Conservation (phyloP, 306 rosid genomes). For the barrel medic (Medicago truncatula) region DNA sequence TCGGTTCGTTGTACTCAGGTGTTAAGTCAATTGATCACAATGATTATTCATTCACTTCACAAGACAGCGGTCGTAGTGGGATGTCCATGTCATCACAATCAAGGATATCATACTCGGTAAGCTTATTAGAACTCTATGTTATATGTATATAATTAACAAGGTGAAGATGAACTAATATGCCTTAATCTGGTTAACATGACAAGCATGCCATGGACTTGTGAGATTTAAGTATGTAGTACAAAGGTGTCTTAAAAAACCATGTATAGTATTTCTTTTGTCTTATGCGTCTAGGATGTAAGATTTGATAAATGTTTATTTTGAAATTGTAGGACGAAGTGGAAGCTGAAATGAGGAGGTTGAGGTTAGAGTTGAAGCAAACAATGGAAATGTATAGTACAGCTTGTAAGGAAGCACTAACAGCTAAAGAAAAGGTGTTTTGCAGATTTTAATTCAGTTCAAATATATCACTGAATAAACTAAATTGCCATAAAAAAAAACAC, state of each 20-base stretch:
- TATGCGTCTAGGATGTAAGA: neutral
- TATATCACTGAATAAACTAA: neutral
- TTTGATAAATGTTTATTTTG: conserved; percentile 26
- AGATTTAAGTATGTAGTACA: neutral
- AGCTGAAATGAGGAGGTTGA: conserved; percentile 86
- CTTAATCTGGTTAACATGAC: too few relatives aligned
- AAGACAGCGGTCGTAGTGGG: conserved; percentile 48
- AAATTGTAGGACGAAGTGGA: conserved; percentile 74
- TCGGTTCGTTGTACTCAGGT: conserved; percentile 52
- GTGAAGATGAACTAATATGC: neutral
- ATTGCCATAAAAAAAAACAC: neutral
- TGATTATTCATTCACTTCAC: conserved; percentile 52
- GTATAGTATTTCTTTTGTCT: neutral
- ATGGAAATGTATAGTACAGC: conserved; percentile 89
- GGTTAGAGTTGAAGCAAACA: conserved; percentile 82
- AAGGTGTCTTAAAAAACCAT: neutral
- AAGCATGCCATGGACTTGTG: neutral
- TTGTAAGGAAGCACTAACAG: conserved; percentile 76
- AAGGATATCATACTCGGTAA: conserved; percentile 49
- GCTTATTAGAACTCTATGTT: neutral
- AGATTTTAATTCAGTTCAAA: conserved; percentile 8
- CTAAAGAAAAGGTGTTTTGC: conserved; percentile 63
- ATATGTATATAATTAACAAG: too few relatives aligned
- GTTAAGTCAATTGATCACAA: conserved; percentile 50
- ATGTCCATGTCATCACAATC: conserved; percentile 36